Conservation (phyloP, 108 stramenopile species). For the Cyclostephanos invisitatus region DNA sequence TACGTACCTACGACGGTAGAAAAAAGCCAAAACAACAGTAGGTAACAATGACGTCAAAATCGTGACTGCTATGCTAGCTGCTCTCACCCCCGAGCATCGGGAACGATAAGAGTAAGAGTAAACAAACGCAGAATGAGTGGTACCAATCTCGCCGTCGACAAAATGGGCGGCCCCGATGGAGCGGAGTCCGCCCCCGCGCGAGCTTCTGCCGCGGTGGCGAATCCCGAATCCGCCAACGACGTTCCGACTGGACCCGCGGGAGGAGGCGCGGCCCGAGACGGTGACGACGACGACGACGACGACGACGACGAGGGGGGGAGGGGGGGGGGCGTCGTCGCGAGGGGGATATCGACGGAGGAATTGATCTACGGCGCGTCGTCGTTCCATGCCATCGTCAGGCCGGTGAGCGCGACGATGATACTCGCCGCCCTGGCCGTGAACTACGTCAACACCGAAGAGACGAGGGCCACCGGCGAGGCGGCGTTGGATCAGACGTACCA, state of each 20-base stretch:
- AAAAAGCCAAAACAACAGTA: no score
- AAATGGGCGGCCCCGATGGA: neutral
- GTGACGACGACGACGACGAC: neutral
- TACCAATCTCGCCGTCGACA: neutral
- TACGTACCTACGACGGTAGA: no score
- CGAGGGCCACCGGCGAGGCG: constrained; percentile 56
- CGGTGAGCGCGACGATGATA: constrained; percentile 77
- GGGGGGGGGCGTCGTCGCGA: constrained; percentile 6
- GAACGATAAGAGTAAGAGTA: no score
- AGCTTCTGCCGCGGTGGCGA: no score
- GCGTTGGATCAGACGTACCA: constrained; percentile 58
- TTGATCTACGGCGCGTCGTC: constrained; percentile 72
- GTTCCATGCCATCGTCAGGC: constrained; percentile 73
- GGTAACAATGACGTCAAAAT: no score
- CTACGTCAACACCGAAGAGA: constrained; percentile 70
- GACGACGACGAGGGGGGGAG: no score
- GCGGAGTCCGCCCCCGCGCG: neutral
- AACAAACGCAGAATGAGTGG: neutral
- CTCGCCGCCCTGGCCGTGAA: constrained; percentile 68
- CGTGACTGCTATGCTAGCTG: no score
- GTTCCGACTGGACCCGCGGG: no score
- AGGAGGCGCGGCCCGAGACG: no score
- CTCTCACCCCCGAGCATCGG: no score
- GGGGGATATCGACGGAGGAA: constrained; percentile 63
- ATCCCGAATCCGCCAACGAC: no score